Evolutionary conservation across 768 basidiomycete genomes (phyloP).

Genomic region (Boletus barrowsii): DNA sequence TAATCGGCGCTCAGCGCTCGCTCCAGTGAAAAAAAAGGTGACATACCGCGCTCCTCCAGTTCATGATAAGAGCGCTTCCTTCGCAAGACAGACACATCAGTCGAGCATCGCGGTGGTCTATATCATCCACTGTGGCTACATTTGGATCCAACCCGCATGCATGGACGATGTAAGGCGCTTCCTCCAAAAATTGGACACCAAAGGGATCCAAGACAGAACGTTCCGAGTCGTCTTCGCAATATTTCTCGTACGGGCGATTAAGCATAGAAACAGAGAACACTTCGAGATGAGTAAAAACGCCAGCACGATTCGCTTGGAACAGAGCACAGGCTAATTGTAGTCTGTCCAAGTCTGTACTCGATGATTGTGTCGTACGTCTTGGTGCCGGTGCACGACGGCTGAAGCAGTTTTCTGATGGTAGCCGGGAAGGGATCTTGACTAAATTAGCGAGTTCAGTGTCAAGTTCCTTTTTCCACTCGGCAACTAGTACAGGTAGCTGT

Average conservation of each 20-base stretch:
- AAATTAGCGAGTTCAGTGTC: slow-evolving; percentile 4
- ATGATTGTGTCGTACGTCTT: too few species aligned
- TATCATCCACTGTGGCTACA: slow-evolving; percentile 7
- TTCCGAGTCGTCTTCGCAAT: neutral
- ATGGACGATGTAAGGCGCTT: slow-evolving; percentile 9
- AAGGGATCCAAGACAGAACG: neutral
- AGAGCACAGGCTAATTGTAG: slow-evolving; percentile 10
- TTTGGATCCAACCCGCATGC: slow-evolving; percentile 12
- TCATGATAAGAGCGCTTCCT: neutral
- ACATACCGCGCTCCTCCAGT: slow-evolving; percentile 13
- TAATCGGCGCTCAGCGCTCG: neutral
- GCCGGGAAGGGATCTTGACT: slow-evolving; percentile 6
- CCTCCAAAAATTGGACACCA: slow-evolving; percentile 1
- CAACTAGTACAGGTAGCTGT: slow-evolving; percentile 5
- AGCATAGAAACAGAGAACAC: neutral
- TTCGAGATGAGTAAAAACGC: neutral
- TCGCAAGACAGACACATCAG: slow-evolving; percentile 8
- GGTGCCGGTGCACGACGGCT: neutral
- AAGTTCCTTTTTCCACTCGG: slow-evolving; percentile 10
- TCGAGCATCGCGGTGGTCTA: slow-evolving; percentile 12
- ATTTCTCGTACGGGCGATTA: neutral
- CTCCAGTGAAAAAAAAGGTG: neutral
- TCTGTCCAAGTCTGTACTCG: neutral
- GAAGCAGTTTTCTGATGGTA: neutral
- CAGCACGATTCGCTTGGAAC: neutral